Evolutionary conservation across 192 early-diverging fungal species (phyloP), one percentile per base, ranked within the genome.

Genomic region (Backusella psychrophila): DNA sequence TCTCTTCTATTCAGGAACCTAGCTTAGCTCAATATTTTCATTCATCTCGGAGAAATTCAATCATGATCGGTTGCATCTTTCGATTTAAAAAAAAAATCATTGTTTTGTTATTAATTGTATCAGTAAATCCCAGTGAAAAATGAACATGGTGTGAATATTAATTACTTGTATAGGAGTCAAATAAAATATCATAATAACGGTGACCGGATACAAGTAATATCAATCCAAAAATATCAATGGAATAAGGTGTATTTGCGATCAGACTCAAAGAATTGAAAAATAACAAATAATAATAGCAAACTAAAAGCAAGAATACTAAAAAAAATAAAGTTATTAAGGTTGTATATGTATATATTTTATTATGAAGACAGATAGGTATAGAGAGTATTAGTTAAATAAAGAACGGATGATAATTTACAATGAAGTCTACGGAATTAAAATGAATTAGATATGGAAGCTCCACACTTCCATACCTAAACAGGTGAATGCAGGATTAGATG

Each of bases 401-500:
- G n/a, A 9, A 26, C n/a, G 29, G 9, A 14, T 21, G 56, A 29
- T 63, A 63, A 63, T 63, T 29, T 63, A 63, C 56, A 63, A 26
- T 63, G 21, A 29, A 63, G 9, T 63, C 7, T 63, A 63, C 11
- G 23, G 23, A 29, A 63, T 26, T 29, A 63, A 63, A 29, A 29
- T 26, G 11, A 12, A 63, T 63, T 23, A 63, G 23, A 26, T 26
- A 12, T 63, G 56, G 11, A 75, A 75, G 6, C 38, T 42, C 74
- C 74, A 75, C 17, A 75, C 26, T 34, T 75, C 74, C 23, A 75
- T 21, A 14, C 26, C 74, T 36, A 75, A 21, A 26, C 66, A 75
- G 41, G 66, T 42, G 33, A 75, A 75, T 21, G 56, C 19, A 44
- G 42, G 31, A 17, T 17, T 34, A 33, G 38, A 46, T 19, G 65